Evolutionary conservation across 1,284 basidiomycete species (phyloP).

Genomic region (Vanrija humicola): DNA sequence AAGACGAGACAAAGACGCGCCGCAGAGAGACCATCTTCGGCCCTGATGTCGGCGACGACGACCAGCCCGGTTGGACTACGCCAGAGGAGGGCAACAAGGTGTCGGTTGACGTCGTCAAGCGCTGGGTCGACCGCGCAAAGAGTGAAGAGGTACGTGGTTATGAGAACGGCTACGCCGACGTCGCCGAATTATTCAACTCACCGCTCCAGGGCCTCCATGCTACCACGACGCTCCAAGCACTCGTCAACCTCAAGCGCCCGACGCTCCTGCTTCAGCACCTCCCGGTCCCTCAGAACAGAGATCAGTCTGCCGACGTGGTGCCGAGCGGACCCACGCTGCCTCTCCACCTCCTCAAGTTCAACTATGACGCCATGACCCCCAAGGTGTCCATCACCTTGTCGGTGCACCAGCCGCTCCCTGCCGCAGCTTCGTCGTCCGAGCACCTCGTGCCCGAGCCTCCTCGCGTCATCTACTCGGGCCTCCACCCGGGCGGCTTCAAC

Average conservation of each 20-base stretch:
- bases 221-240: conserved; percentile 82
- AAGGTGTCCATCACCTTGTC: conserved; percentile 71
- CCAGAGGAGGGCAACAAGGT: conserved; percentile 52
- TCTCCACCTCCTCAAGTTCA: conserved; percentile 72
- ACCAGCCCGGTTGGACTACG: conserved; percentile 45
- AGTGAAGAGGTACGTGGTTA: conserved; percentile 56
- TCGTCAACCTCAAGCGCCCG: conserved; percentile 85
- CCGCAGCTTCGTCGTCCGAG: conserved; percentile 54
- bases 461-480: conserved; percentile 65
- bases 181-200: not conserved
- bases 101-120: conserved; percentile 68
- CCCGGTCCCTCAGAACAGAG: conserved; percentile 16
- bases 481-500: conserved; percentile 75
- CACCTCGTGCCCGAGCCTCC: conserved; percentile 38
- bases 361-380: conserved; percentile 81
- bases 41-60: conserved; percentile 63
- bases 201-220: conserved; percentile 62
- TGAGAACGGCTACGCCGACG: not conserved
- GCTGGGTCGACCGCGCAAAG: conserved; percentile 78
- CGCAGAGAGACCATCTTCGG: conserved; percentile 64
- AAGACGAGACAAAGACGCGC: conserved; percentile 43
- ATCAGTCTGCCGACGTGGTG: conserved; percentile 46
- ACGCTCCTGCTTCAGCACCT: conserved; percentile 68
- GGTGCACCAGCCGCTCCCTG: conserved; percentile 55
- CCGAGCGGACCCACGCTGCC: conserved; percentile 35